Conservation (phyloP, 2,329 filamentous ascomycete genomes). For the Hypoxylon sp. region DNA sequence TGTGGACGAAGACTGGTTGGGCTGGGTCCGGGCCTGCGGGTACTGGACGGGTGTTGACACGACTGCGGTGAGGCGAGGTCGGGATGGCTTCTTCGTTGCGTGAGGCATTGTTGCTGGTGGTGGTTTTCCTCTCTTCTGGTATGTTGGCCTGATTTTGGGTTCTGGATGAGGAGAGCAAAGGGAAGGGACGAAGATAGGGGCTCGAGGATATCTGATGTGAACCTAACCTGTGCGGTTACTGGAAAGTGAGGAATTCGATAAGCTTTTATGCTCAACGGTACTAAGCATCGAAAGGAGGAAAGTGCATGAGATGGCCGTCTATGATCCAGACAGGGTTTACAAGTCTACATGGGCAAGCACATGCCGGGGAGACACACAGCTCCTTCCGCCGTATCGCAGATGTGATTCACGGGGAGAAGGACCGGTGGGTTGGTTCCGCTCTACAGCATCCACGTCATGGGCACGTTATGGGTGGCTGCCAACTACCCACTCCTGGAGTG, state of each 20-base stretch:
- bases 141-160: neutral
- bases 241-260: neutral
- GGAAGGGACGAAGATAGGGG: neutral
- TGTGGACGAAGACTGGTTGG: slow-evolving; percentile 7
- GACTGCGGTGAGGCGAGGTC: slow-evolving; percentile 12
- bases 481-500: slow-evolving; percentile 6
- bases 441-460: slow-evolving; percentile 21
- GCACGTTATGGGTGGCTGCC: neutral
- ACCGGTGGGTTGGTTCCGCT: slow-evolving; percentile 39
- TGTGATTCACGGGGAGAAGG: slow-evolving; percentile 25
- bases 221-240: neutral
- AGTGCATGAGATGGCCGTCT: neutral
- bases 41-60: slow-evolving; percentile 17
- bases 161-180: neutral
- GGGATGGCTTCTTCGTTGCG: slow-evolving; percentile 35
- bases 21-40: slow-evolving; percentile 16
- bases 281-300: neutral
- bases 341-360: slow-evolving; percentile 15
- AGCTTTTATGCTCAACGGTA: neutral
- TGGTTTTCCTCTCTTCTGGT: neutral
- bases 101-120: slow-evolving; percentile 29
- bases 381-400: slow-evolving; percentile 16
- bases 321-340: slow-evolving; percentile 1
- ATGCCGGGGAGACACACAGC: slow-evolving; percentile 3
- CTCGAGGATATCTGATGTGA: neutral